Conservation (phyloP, 176 grass and related monocot genomes). For the Secale cereale region DNA sequence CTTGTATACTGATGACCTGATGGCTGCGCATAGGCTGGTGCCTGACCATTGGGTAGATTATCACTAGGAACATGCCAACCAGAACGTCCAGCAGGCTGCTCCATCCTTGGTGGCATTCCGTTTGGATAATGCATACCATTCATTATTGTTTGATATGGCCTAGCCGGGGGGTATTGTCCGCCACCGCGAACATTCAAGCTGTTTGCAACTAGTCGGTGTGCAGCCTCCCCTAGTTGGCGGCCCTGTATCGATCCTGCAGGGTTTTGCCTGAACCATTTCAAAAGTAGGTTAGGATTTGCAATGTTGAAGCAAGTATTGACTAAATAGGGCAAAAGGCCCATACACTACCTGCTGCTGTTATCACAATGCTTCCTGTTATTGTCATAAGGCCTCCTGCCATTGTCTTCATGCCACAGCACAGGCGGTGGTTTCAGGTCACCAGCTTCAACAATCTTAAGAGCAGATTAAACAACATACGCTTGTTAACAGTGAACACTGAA, state of each 20-base stretch:
- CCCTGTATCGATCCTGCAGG: constrained; percentile 72
- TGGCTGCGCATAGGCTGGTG: constrained; percentile 33
- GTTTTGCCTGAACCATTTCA: constrained; percentile 61
- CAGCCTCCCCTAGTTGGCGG: constrained; percentile 74
- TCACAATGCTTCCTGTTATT: constrained; percentile 58
- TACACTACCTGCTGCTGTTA: constrained; percentile 47
- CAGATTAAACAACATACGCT: constrained; percentile 24
- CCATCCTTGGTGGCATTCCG: constrained; percentile 34
- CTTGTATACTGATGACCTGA: constrained; percentile 49
- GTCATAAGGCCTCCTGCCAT: constrained; percentile 60
- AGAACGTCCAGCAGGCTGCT: constrained; percentile 40
- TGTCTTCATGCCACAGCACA: constrained; percentile 95
- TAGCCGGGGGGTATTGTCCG: constrained; percentile 30
- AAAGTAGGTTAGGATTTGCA: constrained; percentile 1
- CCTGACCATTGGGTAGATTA: constrained; percentile 27
- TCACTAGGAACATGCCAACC: constrained; percentile 35
- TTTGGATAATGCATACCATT: constrained; percentile 46
- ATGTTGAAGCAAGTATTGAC: background rate
- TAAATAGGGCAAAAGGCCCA: background rate
- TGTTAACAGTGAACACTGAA: background rate
- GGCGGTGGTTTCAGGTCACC: constrained; percentile 91
- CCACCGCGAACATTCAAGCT: constrained; percentile 53
- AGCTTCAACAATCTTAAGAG: constrained; percentile 63
- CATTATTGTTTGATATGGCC: constrained; percentile 47
- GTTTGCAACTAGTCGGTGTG: constrained; percentile 75